Evolutionary conservation across 2,329 filamentous ascomycete genomes (phyloP), one percentile per base, ranked within the genome.

Genomic region (Herpotrichia juniperi): DNA sequence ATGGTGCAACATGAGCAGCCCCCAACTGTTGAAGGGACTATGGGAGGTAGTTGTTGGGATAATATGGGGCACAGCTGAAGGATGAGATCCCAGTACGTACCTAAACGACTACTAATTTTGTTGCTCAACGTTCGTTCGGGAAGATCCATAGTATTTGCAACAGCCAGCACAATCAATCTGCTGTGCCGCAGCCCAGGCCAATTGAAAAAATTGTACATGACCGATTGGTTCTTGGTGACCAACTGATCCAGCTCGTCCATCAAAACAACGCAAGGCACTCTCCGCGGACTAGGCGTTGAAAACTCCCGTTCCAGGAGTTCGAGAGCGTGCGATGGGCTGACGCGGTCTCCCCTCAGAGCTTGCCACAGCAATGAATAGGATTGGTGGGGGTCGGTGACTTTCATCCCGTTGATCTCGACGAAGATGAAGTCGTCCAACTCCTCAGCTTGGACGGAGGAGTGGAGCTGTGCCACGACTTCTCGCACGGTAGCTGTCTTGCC

Each of bases 201-300:
- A 69, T 99, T 99, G 83, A 99, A 99, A 75, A 99, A 99, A 74
- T 99, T 99, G 78, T 99, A 99, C 94, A 99, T 99, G 76, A 99
- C 94, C n/a, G 91, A 93, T 73, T 99, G 96, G 67, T 96, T 97
- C 69, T 93, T 94, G 11, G 94, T 99, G 4, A 99, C 96, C 7
- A 99, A 84, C 75, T 99, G 94, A 71, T 99, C 94, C 42, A 99
- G 82, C 75, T 99, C 94, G 67, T 99, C 94, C 94, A 99, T 99
- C 45, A 99, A 78, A 2, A 99, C 94, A 12, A 99, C 94, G 69
- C 93, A 97, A 1, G 96, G 94, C 5, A 96, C 91, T 54, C 94
- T 85, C 45, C 94, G 85, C 21, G 94, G 94, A 53, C 89, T 96
- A 0, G 96, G 94, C 53, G 93, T 88, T 51, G 86, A 93, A 71